These are phyloP conservation scores for Mortierella sp. DNA, from an alignment of 371 early-diverging fungal genomes.

Conservation along the genomic window DNA sequence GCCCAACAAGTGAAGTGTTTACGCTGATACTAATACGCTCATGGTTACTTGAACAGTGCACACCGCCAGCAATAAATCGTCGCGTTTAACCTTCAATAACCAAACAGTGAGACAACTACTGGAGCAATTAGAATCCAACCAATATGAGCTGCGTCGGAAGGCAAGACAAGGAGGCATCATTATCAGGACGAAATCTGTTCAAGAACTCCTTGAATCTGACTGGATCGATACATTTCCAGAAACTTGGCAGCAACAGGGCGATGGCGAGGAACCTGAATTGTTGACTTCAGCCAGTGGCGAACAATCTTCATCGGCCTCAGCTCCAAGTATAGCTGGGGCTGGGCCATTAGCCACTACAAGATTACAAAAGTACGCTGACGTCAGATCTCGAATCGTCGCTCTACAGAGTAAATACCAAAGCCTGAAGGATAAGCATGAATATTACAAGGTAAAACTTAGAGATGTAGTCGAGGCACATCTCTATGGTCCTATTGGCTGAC, in stretches of 20 bases:
- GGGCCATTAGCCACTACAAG: constrained; percentile 7
- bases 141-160: constrained; percentile 33
- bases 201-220: constrained; percentile 31
- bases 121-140: constrained; percentile 43
- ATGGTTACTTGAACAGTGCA: constrained; percentile 24
- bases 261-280: background rate
- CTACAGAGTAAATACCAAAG: constrained; percentile 29
- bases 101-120: constrained; percentile 47
- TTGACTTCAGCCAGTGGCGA: background rate
- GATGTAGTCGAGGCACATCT: too few relatives aligned
- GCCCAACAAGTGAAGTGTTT: background rate
- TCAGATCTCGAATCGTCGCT: constrained; percentile 35
- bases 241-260: constrained; percentile 39
- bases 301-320: constrained; percentile 10
- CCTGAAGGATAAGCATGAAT: constrained; percentile 35
- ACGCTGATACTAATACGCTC: background rate
- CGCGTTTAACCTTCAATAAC: constrained; percentile 38
- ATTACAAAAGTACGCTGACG: constrained; percentile 32
- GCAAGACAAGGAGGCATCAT: constrained; percentile 45
- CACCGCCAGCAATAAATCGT: constrained; percentile 26
- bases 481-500: too few relatives aligned
- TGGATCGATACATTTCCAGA: constrained; percentile 54
- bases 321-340: background rate
- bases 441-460: constrained; percentile 33
- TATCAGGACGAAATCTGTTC: constrained; percentile 41